Evolutionary conservation across 768 basidiomycete genomes (phyloP), one percentile per base, ranked within the genome.

Genomic region (Goffeauzyma gilvescens): DNA sequence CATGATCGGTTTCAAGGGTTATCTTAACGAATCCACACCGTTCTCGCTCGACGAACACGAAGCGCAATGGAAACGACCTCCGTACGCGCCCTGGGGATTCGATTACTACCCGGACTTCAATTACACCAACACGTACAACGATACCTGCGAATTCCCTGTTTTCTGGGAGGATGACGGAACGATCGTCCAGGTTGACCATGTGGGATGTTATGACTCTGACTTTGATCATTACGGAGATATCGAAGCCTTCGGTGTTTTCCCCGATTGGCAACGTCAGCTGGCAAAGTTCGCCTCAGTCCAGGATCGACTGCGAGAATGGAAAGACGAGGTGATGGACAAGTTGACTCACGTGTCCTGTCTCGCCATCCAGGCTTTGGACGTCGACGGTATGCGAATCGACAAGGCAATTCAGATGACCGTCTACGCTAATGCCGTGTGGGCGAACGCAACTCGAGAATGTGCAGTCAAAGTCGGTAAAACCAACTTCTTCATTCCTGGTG

Each of bases 151-250:
- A 36, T 67, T 85, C 21, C 87, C 87, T 12, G 69, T 67, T 12
- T 79, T 93, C 54, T 90, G 82, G 81, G 63, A 72, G 33, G 76
- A 86, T 38, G 74, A 78, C 49, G 87, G 80, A 18, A 69, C 71
- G 0, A 66, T 74, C 38, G 67, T 81, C 51, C 62, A 66, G 38
- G 65, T 71, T 7, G 62, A 73, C n/a, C 65, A 75, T 42, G 65
- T 68, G 12, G 86, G 86, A 15, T 93, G 87, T 62, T 68, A 77
- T 50, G 59, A 65, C 12, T 86, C 82, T 14, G 84, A 87, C 49
- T 89, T 90, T 53, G 87, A 93, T 64, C 86, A 90, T 48, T 93
- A 81, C 53, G 87, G 87, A 49, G 87, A 93, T 66, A 84, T 85
- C 75, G 87, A 93, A 63, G 87, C 87, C 50, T 90, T 90, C 59